Conservation (phyloP, 768 basidiomycete species). For the Suillus alpinus region DNA sequence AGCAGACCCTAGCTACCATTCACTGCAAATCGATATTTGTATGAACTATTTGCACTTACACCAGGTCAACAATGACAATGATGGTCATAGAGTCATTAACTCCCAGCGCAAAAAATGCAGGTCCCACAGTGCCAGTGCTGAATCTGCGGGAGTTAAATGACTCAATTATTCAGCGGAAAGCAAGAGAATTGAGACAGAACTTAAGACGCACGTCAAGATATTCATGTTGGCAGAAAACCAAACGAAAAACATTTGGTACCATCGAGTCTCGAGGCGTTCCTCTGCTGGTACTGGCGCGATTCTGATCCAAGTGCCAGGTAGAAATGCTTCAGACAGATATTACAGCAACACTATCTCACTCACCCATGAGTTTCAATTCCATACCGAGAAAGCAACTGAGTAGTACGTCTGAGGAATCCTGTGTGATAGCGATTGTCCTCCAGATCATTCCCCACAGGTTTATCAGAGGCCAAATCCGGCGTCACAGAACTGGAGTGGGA, state of each 20-base stretch:
- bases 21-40: not conserved
- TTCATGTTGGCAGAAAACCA: slow-evolving; percentile 50
- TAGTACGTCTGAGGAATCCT: slow-evolving; percentile 19
- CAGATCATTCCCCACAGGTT: too few relatives aligned
- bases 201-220: slow-evolving; percentile 35
- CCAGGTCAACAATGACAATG: slow-evolving; percentile 43
- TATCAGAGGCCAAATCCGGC: not conserved
- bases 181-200: not conserved
- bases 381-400: slow-evolving; percentile 28
- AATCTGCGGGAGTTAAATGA: slow-evolving; percentile 30
- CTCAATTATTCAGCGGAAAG: not conserved
- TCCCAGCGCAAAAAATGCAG: slow-evolving; percentile 47
- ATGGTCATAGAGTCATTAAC: slow-evolving; percentile 40
- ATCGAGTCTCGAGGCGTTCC: slow-evolving; percentile 37
- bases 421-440: not conserved
- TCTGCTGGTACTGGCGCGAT: slow-evolving; percentile 37
- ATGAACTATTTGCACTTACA: slow-evolving; percentile 28
- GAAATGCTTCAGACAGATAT: not conserved
- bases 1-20: slow-evolving; percentile 24
- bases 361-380: slow-evolving; percentile 43
- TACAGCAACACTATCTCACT: slow-evolving; percentile 1
- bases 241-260: slow-evolving; percentile 50
- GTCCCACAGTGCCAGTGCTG: slow-evolving; percentile 49
- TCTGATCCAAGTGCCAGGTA: slow-evolving; percentile 15
- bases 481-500: not conserved